Evolutionary conservation across 768 basidiomycete species (phyloP), one percentile per base, ranked within the genome.

Genomic region (Lactarius vividus): DNA sequence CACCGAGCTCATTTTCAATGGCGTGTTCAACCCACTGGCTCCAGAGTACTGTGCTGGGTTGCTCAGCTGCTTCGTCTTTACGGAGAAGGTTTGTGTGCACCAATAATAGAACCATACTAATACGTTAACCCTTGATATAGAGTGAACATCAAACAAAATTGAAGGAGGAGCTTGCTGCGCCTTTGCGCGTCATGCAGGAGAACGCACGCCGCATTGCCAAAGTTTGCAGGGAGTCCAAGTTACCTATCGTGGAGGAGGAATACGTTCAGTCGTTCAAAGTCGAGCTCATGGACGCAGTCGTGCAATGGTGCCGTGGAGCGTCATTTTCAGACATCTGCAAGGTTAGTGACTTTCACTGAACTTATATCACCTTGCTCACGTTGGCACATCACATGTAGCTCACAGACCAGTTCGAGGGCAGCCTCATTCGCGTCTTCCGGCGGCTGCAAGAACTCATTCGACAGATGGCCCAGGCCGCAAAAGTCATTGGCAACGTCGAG

Each of bases 221-320:
- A 74, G 92, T 98, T 6, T 94, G 94, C 4, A 91, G 91, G 70
- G 97, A 99, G 77, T 92, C 89, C 26, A 97, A 98, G 75, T 81
- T 99, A 4, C 77, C 88, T 1, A 75, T 98, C 55, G 87, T 91
- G 61, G 96, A 98, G 76, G 91, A 97, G 64, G 94, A 96, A 68
- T 99, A 99, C 75, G 93, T 99, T 1, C 83, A 88, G 61, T 94
- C 91, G 13, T 99, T 99, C 87, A 98, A 98, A 77, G 93, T 97
- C 23, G 96, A 98, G 73, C 86, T 99, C 58, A 99, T 98, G 95
- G 97, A 98, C 69, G 93, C 92, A 0, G 97, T 98, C 11, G 83
- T 94, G 40, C 91, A 94, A 67, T 99, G 97, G 97, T 98, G 96
- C 79, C 87, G 93, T n/a, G 97, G 97, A 4, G 92, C 95, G 18